These are phyloP conservation scores for Xylariaceae sp. DNA, from an alignment of 2,329 filamentous ascomycete genomes.

Conservation along the genomic window DNA sequence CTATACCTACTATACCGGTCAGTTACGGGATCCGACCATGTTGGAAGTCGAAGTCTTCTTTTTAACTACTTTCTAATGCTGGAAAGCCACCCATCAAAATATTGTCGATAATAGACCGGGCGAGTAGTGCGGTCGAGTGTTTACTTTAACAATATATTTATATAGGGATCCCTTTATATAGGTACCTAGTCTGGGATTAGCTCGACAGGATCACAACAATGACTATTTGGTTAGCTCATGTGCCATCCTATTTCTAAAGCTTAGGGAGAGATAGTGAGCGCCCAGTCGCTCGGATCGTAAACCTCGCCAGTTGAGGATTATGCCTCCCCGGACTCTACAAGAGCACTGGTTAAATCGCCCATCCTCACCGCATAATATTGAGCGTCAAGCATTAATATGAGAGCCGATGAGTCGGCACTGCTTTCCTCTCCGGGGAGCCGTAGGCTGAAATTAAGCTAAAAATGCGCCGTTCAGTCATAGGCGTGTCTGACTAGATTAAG, in stretches of 20 bases:
- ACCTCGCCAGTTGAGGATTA: not conserved
- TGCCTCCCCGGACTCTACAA: not conserved
- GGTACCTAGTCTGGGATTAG: not conserved
- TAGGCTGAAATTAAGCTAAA: not conserved
- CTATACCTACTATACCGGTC: no score
- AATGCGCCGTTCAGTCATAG: not conserved
- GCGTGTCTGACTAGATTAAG: not conserved
- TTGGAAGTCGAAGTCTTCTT: no score
- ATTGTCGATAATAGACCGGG: no score
- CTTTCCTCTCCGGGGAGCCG: not conserved
- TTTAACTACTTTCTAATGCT: no score
- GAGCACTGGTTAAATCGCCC: not conserved
- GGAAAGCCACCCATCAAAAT: no score
- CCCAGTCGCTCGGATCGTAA: not conserved
- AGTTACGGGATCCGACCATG: no score
- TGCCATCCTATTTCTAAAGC: not conserved
- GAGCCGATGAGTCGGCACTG: not conserved
- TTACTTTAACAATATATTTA: not conserved
- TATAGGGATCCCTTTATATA: no score
- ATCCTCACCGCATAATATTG: not conserved
- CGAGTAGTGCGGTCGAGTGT: not conserved
- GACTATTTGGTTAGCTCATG: not conserved
- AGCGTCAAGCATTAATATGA: not conserved
- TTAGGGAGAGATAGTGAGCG: not conserved
- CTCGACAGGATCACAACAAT: not conserved